Evolutionary conservation across 129 eudicot species (phyloP), one percentile per base, ranked within the genome.

Genomic region (Artemisia annua): DNA sequence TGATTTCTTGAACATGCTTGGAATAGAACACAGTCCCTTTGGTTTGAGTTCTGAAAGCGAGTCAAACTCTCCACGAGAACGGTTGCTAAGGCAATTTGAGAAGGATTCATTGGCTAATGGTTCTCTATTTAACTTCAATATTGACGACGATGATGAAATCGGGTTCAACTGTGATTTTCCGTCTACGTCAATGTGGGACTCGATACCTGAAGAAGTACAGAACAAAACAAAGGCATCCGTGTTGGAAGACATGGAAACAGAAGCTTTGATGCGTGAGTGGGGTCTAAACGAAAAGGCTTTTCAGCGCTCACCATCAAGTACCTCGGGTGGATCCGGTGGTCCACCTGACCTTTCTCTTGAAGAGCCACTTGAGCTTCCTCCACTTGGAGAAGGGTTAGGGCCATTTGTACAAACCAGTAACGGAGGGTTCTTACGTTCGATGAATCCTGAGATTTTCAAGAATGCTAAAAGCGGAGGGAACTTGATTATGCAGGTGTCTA

Each of bases 11-110:
- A 78, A 80, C 76, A 83, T 93, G 88, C 87, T 93, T 48, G 97
- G 90, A 16, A 84, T 87, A 30, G 97, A 87, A 24, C 87, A 87
- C 48, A 85, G 92, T 69, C 96, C 92, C 30, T 82, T 86, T 50
- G 67, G 86, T 76, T 53, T 76, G 71, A 82, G 85, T 79, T 85
- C 89, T 50, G 97, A 90, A 82, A 87, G 88, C 54, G 97, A 90
- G 76, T 84, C 97, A 7, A 96, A 90, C 80, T 94, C 99, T 52
- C 99, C 99, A 20, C 86, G 99, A 58, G 99, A 88, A 79, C 87
- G 85, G 30, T 76, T 94, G 22, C 63, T 94, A 65, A 81, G 94
- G 71, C 89, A 88, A 79, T 94, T 94, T 50, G 96, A 94, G 83
- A 84, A 85, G 78, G 99, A 90, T 30, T 59, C 87, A 20, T 79